Evolutionary conservation across 2,329 filamentous ascomycete species (phyloP), one percentile per base, ranked within the genome.

Genomic region (Knufia petricola): DNA sequence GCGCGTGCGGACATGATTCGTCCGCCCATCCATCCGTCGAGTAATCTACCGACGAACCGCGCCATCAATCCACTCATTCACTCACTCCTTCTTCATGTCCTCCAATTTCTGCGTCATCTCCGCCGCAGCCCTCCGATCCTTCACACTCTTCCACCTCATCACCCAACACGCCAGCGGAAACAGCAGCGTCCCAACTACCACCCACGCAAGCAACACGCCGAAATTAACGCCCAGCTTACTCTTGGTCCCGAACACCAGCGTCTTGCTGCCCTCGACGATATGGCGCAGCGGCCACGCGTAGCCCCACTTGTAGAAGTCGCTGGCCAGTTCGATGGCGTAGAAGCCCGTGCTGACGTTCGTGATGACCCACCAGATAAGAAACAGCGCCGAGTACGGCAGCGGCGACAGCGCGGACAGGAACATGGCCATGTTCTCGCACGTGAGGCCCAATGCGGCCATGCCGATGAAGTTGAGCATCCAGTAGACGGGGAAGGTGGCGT

Each of bases 341-440:
- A 84, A 81, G 0, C 70, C 65, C 0, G 77, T 81, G 0, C 71
- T 67, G 0, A 82, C 77, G 56, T 84, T 84, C 4, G 76, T 74
- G 49, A 84, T 79, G 36, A 83, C 77, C 79, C 78, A 82, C 57
- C 81, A 82, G 49, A 83, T 81, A 1, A 84, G 63, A 72, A 79
- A 84, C 36, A 56, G 23, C 0, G 77, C 72, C 45, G 70, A 75
- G 78, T 78, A 83, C 0, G 77, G 79, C 8, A 44, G 15, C 3
- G 41, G 41, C 20, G 41, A 34, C 12, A 44, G n/a, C 55, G 75
- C 68, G 0, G 77, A 78, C 3, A 83, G 65, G 1, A 82, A 57
- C 75, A 81, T 82, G 0, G 76, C 76, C 23, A 79, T 73, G 56
- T 83, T 83, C 67, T 84, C 79, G 58, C 77, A 81, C 0, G 79